Evolutionary conservation across 345 rosid species (phyloP), one percentile per base, ranked within the genome.

Genomic region (Ceriops zippeliana): DNA sequence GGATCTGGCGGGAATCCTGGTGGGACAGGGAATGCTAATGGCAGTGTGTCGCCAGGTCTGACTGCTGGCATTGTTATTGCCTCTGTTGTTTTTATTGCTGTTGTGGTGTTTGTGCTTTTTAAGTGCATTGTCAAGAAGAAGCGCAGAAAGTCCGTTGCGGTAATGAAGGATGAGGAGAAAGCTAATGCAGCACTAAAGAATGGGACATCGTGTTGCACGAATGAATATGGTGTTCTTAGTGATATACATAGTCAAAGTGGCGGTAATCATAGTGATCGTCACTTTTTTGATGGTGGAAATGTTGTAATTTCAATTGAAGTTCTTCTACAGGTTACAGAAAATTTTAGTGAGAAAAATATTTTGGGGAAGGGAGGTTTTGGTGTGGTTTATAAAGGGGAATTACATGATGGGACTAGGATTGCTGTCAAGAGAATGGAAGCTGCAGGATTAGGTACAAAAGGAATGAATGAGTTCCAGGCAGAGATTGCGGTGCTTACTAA

Each of bases 361-460:
- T 67, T 90, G 76, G 97, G 98, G 3, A 87, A 79, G 75, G 97
- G 97, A 13, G 98, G 98, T 34, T 93, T 90, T 22, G 97, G 98
- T 27, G 88, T 89, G 58, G 98, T 93, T 31, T 90, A 93, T 53
- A 84, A 78, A 24, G 98, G 97, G 0, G 91, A 92, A 46, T 67
- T 92, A 56, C 96, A 89, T 52, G 98, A 92, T 73, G 98, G 97
- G 37, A 90, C 90, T 6, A 83, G 80, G 78, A 84, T 92, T 68
- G 96, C 97, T 4, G 90, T 93, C 22, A 93, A 93, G 80, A 85
- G 96, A 78, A 92, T 92, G 96, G 88, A 85, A 51, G 85, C 88
- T 34, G 73, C 73, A 27, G 73, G 85, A 6, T 78, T 79, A 73
- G 88, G 93, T 34, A 84, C 74, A 19, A 86, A 92, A 73, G 97